Evolutionary conservation across 352 stramenopile species (phyloP).

Genomic region (Phytophthora pseudosyringae): DNA sequence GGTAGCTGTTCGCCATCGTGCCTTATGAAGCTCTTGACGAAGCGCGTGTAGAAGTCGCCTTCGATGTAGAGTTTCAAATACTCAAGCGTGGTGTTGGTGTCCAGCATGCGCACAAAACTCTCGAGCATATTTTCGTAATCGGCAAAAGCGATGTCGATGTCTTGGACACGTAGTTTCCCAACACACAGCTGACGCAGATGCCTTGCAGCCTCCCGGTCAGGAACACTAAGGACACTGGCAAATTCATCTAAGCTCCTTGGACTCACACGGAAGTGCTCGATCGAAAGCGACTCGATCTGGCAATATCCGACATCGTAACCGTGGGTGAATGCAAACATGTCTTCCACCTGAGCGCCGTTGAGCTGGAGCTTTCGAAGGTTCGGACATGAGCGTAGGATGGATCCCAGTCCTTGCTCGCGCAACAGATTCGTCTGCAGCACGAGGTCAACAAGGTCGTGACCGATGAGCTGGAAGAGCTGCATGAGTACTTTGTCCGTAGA

Average conservation of each 20-base stretch:
- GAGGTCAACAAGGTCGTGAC: conserved; percentile 29
- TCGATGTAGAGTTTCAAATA: conserved; percentile 25
- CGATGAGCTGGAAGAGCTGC: conserved; percentile 33
- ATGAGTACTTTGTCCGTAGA: conserved; percentile 31
- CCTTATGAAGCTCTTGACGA: conserved; percentile 8
- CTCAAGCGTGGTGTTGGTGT: conserved; percentile 21
- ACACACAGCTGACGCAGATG: conserved; percentile 22
- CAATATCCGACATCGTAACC: conserved; percentile 33
- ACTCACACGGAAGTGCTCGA: conserved; percentile 31
- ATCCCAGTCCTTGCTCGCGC: conserved; percentile 28
- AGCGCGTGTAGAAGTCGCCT: conserved; percentile 24
- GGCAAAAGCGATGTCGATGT: conserved; percentile 15
- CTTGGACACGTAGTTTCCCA: conserved; percentile 22
- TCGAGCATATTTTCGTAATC: conserved; percentile 28
- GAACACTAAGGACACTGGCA: conserved; percentile 21
- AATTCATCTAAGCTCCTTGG: conserved; percentile 21
- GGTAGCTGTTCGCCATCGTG: conserved; percentile 17
- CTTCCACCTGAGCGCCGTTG: conserved; percentile 35
- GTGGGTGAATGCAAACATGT: conserved; percentile 38
- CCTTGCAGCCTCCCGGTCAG: conserved; percentile 3
- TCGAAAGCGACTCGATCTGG: conserved; percentile 25
- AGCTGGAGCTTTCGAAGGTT: conserved; percentile 29
- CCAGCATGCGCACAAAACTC: conserved; percentile 18
- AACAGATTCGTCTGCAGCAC: conserved; percentile 33
- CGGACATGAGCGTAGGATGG: conserved; percentile 35